Evolutionary conservation across 1,284 basidiomycete genomes (phyloP), one percentile per base, ranked within the genome.

Genomic region (Sanguinoderma infundibulare): DNA sequence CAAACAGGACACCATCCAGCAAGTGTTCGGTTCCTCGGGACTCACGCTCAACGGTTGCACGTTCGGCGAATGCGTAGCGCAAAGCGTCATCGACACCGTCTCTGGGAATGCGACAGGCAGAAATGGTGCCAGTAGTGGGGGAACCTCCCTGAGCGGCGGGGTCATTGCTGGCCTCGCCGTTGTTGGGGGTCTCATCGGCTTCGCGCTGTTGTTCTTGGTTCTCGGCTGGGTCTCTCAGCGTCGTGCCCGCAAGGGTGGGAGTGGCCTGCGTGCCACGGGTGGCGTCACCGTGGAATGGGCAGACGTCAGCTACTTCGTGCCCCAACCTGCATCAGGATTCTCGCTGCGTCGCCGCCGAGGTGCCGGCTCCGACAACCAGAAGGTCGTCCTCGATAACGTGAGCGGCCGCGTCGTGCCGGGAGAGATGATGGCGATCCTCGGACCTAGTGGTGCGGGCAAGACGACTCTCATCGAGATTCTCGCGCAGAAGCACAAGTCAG

Each of bases 381-480:
- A 91, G 68, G 79, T 86, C 30, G 82, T 97, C n/a, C 77, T 97
- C 49, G 86, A 92, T 70, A 79, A 79, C 38, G 81, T 94, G 22
- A 86, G 77, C 56, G 95, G 95, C 0, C 75, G 76, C 5, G 85
- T 96, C 15, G 77, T 79, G 0, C 84, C 93, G 0, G 95, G 95
- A 3, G 85, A 91, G 59, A 89, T 96, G 79, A 89, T 94, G 83
- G 91, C 91, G 22, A 86, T 97, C 57, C 84, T 97, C 5, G 95
- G 95, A 0, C 94, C 95, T 1, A 94, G 89, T 72, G 93, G 91
- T 57, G 94, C 95, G 51, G 97, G 97, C 24, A 99, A 99, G 77
- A 97, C 95, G 26, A 98, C 97, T 1, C 81, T 99, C 17, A 83
- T 99, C 15, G 92, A 98, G 67, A 91, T 98, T 62, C 83, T 98